Conservation (phyloP, 306 rosid genomes). For the Delonix regia region DNA sequence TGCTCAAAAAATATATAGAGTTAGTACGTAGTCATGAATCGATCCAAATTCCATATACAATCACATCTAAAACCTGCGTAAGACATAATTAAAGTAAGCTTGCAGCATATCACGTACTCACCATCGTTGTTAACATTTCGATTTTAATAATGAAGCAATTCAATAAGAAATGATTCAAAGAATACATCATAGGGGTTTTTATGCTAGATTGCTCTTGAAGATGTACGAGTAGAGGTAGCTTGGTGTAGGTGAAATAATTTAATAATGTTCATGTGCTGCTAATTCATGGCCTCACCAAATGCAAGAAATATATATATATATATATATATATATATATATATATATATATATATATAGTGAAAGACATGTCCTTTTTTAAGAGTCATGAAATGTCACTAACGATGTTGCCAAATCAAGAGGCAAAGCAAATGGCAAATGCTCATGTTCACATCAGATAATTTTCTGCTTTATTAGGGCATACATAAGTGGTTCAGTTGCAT, state of each 20-base stretch:
- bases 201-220: neutral
- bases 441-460: slow-evolving; percentile 49
- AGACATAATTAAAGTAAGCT: neutral
- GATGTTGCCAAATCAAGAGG: slow-evolving; percentile 64
- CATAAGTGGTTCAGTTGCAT: slow-evolving; percentile 57
- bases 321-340: too few species aligned
- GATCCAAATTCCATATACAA: neutral
- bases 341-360: neutral
- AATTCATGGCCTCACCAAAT: slow-evolving; percentile 4
- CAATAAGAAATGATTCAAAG: neutral
- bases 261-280: slow-evolving; percentile 1
- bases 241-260: neutral
- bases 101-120: slow-evolving; percentile 3
- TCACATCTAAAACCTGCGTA: neutral
- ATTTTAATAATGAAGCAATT: neutral
- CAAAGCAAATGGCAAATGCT: slow-evolving; percentile 33
- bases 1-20: neutral
- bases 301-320: neutral
- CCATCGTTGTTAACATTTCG: neutral
- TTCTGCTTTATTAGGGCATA: slow-evolving; percentile 39
- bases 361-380: slow-evolving; percentile 31
- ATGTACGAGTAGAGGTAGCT: slow-evolving; percentile 1
- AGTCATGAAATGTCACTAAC: slow-evolving; percentile 54
- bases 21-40: too few species aligned
- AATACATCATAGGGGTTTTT: neutral